Base-by-base conservation (phyloP, 2,329 filamentous ascomycete species). In the Pyrenophora seminiperda region DNA sequence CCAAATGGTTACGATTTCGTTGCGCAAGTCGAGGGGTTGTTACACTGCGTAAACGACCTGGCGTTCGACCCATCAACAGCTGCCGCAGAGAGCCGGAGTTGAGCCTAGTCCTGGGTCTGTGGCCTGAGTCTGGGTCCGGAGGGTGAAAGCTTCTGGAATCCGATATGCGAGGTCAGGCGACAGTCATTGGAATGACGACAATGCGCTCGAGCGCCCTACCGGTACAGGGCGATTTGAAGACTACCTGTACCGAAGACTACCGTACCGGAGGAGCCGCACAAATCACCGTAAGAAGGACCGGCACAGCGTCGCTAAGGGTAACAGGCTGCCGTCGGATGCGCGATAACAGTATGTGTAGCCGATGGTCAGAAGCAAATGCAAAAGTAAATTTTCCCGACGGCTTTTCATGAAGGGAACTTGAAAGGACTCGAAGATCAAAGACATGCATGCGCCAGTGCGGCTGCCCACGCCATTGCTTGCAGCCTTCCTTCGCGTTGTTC, bases 401-500 rank as follows among this genome's bases (percentile, higher is more conserved):
- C 41, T n/a, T n/a, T n/a, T n/a, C n/a, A n/a, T n/a, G n/a, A n/a
- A n/a, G n/a, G n/a, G n/a, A n/a, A n/a, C n/a, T 37, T 30, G 41
- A 34, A 34, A 37, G 41, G 50, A 53, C 50, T 53, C 46, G 46
- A 50, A 20, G 46, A 48, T 37, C 45, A 49, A 40, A 37, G 46
- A 39, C 46, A 40, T 40, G 38, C 37, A 41, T 38, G 43, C 32
- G 30, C 19, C 43, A 32, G 38, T 48, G 46, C 39, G 46, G 43
- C 31, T 24, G 15, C 29, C 43, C 38, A 24, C 32, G 48, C 43
- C 48, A 24, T 44, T 41, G 24, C 32, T 34, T 36, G 31, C 46
- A 53, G 47, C 51, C 40, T 49, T 50, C 33, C 50, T 47, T 34
- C 41, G 53, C 41, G 33, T 31, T 54, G 27, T 47, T 52, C 42